These are phyloP conservation scores for Candida nanaspora DNA, from an alignment of 805 yeast species.

Conservation along the genomic window DNA sequence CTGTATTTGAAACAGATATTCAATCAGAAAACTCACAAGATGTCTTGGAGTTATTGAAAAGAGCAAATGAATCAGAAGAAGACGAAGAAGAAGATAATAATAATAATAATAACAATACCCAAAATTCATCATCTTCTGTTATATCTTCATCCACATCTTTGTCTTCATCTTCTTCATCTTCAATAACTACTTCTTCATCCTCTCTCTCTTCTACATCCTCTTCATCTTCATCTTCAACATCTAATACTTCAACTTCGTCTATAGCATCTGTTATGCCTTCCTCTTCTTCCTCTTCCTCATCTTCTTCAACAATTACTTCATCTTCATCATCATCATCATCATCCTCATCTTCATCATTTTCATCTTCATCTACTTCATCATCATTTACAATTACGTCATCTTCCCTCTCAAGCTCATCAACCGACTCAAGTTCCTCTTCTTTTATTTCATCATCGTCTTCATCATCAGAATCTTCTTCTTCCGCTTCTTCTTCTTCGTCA, in stretches of 20 bases:
- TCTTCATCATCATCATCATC: slow-evolving; percentile 19
- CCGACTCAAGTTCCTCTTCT: slow-evolving; percentile 7
- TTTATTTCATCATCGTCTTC: slow-evolving; percentile 13
- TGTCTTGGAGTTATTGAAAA: neutral
- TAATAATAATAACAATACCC: neutral
- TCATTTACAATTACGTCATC: slow-evolving; percentile 8
- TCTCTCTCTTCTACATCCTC: slow-evolving; percentile 8
- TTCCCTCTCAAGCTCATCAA: neutral
- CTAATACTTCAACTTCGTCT: slow-evolving; percentile 16
- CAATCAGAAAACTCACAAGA: neutral
- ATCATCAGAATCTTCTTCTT: slow-evolving; percentile 4
- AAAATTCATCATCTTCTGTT: neutral
- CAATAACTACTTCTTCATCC: slow-evolving; percentile 1
- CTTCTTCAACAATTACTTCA: slow-evolving; percentile 13
- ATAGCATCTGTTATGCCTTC: slow-evolving; percentile 20
- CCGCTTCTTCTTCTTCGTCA: slow-evolving; percentile 13
- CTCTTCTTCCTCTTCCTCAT: slow-evolving; percentile 8
- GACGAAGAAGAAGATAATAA: neutral
- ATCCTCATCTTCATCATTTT: slow-evolving; percentile 21
- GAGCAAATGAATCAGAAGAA: neutral
- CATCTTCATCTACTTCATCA: slow-evolving; percentile 24
- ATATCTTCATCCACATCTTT: neutral
- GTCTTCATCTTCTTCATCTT: neutral
- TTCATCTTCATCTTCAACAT: slow-evolving; percentile 6
- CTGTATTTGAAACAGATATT: neutral